Conservation (phyloP, 176 grass and related monocot species). For the Eleusine indica region DNA sequence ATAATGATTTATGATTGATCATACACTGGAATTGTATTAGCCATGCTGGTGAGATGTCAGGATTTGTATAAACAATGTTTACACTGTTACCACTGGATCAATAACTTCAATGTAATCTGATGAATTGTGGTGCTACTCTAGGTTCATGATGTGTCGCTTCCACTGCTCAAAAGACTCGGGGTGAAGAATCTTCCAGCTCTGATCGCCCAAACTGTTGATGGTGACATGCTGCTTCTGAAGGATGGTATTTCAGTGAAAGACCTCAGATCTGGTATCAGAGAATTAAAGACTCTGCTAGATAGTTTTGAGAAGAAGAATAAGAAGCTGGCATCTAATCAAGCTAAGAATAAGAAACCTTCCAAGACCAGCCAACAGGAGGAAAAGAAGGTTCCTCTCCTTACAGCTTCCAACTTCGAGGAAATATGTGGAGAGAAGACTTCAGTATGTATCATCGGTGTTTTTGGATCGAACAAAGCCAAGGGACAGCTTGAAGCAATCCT, state of each 20-base stretch:
- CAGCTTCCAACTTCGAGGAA: slow-evolving; percentile 60
- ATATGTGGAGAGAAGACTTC: slow-evolving; percentile 65
- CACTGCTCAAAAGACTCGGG: slow-evolving; percentile 67
- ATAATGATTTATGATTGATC: background rate
- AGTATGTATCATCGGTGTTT: slow-evolving; percentile 79
- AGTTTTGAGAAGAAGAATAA: slow-evolving; percentile 90
- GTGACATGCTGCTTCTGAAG: slow-evolving; percentile 69
- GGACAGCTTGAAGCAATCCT: slow-evolving; percentile 61
- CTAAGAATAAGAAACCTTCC: slow-evolving; percentile 65
- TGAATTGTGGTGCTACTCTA: slow-evolving; percentile 32
- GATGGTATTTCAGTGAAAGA: slow-evolving; percentile 81
- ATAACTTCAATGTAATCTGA: background rate
- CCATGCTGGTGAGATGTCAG: background rate
- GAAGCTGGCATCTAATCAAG: slow-evolving; percentile 49
- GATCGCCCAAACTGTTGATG: slow-evolving; percentile 54
- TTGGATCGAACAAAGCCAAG: slow-evolving; percentile 67
- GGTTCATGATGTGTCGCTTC: slow-evolving; percentile 74
- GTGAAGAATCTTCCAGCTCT: slow-evolving; percentile 68
- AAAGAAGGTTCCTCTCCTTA: slow-evolving; percentile 63
- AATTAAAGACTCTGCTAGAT: slow-evolving; percentile 65
- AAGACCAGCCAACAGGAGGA: slow-evolving; percentile 24
- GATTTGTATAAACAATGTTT: background rate
- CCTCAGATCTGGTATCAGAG: slow-evolving; percentile 75
- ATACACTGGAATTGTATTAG: background rate
- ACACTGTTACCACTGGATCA: slow-evolving; percentile 1